A percentile compares a stretch with the other conserved stretches of the same genome.
phyloP scores from a whole-genome alignment of 305 asterid genomes.

The Solanum aculeatissimum region DNA sequence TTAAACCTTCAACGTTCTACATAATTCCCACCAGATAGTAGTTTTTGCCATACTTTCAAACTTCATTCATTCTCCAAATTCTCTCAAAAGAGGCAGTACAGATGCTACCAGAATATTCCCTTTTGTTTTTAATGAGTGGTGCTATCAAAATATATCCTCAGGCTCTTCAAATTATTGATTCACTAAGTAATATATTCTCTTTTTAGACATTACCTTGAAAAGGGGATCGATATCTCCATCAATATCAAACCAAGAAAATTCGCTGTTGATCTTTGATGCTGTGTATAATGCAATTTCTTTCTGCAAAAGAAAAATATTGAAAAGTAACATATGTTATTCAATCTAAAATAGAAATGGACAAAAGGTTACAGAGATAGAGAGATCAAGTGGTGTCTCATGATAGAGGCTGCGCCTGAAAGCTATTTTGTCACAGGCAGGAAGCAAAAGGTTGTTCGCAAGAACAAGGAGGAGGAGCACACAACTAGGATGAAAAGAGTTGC shows the following conservation, averaged over 20 bases:
- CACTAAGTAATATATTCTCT: not conserved
- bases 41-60: not conserved
- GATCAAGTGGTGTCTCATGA: not conserved
- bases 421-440: not conserved
- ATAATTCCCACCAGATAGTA: not conserved
- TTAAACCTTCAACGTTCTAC: not conserved
- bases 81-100: not conserved
- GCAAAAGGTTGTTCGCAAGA: not conserved
- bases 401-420: not conserved
- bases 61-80: not conserved
- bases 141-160: not conserved
- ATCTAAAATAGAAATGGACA: not conserved
- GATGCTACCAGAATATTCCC: not conserved
- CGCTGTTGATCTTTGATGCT: constrained; percentile 88
- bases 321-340: not conserved
- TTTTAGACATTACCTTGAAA: constrained; percentile 58
- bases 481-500: not conserved
- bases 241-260: constrained; percentile 96
- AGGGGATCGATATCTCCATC: constrained; percentile 98
- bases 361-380: not conserved
- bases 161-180: not conserved
- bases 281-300: constrained; percentile 96
- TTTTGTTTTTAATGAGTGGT: not conserved
- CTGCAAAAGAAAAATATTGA: constrained; percentile 43
- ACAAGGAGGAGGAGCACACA: not conserved